These are phyloP conservation scores for Agaricus blazei DNA, from an alignment of 768 basidiomycete species.

Conservation along the genomic window DNA sequence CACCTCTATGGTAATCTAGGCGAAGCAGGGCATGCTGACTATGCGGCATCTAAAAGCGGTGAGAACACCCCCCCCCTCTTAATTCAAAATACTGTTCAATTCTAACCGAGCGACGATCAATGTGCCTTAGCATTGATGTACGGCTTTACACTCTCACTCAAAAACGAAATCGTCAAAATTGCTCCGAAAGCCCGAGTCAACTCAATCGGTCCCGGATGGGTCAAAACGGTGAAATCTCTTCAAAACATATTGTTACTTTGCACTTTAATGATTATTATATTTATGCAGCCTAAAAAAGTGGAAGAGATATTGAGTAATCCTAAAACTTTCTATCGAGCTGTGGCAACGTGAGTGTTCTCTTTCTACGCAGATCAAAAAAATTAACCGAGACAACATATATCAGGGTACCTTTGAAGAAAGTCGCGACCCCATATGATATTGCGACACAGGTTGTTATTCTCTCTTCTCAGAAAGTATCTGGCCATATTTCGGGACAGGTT, in stretches of 20 bases:
- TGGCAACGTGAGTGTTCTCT: slow-evolving; percentile 55
- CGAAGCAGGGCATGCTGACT: slow-evolving; percentile 63
- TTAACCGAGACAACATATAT: background rate
- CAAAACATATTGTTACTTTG: no score
- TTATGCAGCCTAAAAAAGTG: slow-evolving; percentile 31
- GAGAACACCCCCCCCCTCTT: slow-evolving; percentile 11
- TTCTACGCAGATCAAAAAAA: background rate
- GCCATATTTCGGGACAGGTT: slow-evolving; percentile 67
- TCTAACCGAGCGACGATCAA: background rate
- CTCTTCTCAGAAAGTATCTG: slow-evolving; percentile 56
- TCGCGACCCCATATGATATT: slow-evolving; percentile 57
- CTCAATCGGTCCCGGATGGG: slow-evolving; percentile 67
- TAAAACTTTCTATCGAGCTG: slow-evolving; percentile 44
- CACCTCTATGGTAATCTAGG: slow-evolving; percentile 15
- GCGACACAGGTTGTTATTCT: slow-evolving; percentile 61
- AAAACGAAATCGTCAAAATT: slow-evolving; percentile 78
- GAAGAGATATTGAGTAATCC: slow-evolving; percentile 53
- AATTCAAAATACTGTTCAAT: background rate
- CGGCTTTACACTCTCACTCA: slow-evolving; percentile 60
- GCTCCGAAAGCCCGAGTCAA: slow-evolving; percentile 71
- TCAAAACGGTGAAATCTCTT: slow-evolving; percentile 36
- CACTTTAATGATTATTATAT: no score
- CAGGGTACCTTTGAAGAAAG: slow-evolving; percentile 68
- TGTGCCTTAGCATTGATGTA: slow-evolving; percentile 58
- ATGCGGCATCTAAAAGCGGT: slow-evolving; percentile 68